Base-by-base conservation (phyloP, 78 protist species). In the Chrysochromulina parva region DNA sequence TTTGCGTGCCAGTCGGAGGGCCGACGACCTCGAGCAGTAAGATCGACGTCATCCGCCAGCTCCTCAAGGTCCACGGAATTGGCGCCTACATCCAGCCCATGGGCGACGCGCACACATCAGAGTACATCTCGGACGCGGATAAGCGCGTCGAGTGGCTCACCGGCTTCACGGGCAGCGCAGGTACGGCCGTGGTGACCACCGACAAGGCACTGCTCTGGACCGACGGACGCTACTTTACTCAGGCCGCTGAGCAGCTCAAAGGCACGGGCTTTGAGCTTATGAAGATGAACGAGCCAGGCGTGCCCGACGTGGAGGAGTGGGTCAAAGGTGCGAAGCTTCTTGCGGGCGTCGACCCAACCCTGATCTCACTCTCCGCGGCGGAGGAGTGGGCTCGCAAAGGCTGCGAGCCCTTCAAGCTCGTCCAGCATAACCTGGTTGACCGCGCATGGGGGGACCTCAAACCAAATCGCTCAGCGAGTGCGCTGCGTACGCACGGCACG, bases 141-240 rank as follows among this genome's bases (percentile, higher is more conserved):
- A 50, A 95, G 62, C 93, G 97, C 47, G 78, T 96, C 19, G 95
- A 93, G 14, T 93, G 88, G 55, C 54, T 96, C 60, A 85, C 96
- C 22, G 96, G 94, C 48, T 98, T 98, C 95, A 93, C 95, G 11
- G 99, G 99, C 48, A 93, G 96, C 0, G 93, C 98, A 0, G 98
- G 98, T 26, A 73, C 92, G 38, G 97, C 96, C 1, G 84, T 98
- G 20, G 92, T 98, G 26, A 94, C 96, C 1, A 10, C 0, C 38
- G 0, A 17, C 28, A 13, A 91, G 50, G 96, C 97, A 1, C 69
- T 92, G 28, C 60, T 98, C 50, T 98, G 98, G 98, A 97, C 99
- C 1, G 99, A 97, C 66, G 97, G 97, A 13, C 88, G 92, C 60
- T 97, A 97, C 90, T 96, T 88, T 90, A 26, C 93, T 58, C 97